phyloP scores from a whole-genome alignment of 2,329 filamentous ascomycete species.

The Nothomitra cinnamomea region DNA sequence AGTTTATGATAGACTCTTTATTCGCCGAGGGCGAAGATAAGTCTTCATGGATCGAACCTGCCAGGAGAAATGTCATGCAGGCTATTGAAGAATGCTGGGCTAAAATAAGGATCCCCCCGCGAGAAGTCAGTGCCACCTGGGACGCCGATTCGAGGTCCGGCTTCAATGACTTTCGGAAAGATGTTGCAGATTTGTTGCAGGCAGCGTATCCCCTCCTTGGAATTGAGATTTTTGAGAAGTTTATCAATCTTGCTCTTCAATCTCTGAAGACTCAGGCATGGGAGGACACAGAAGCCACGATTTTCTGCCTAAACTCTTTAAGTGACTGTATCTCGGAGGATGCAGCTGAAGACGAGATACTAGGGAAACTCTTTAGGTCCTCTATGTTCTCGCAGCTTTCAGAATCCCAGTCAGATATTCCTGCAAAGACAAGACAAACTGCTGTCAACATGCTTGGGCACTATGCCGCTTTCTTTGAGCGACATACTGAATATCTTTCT shows the following conservation, averaged over 20 bases:
- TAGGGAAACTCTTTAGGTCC: conserved; percentile 31
- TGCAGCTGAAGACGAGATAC: conserved; percentile 14
- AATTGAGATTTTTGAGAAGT: conserved; percentile 26
- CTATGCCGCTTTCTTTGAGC: conserved; percentile 62
- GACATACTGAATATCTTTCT: conserved; percentile 48
- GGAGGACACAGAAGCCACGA: conserved; percentile 32
- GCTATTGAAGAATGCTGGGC: conserved; percentile 49
- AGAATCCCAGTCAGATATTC: conserved; percentile 37
- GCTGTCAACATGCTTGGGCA: conserved; percentile 53
- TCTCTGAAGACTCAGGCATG: conserved; percentile 26
- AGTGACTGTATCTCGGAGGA: conserved; percentile 18
- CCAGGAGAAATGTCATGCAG: conserved; percentile 42
- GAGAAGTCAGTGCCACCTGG: conserved; percentile 43
- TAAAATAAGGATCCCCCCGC: conserved; percentile 51
- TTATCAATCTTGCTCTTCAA: conserved; percentile 27
- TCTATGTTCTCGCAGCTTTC: conserved; percentile 40
- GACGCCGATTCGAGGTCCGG: conserved; percentile 49
- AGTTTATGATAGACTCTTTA: conserved; percentile 43
- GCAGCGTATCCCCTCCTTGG: conserved; percentile 45
- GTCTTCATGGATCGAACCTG: conserved; percentile 38
- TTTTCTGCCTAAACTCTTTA: conserved; percentile 27
- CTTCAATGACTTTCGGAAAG: conserved; percentile 57
- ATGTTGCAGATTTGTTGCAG: conserved; percentile 63
- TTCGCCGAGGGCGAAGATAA: conserved; percentile 27
- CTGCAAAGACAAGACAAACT: conserved; percentile 46